Base-by-base conservation (phyloP, 2,329 filamentous ascomycete genomes). In the Pestalotiopsis sp. region DNA sequence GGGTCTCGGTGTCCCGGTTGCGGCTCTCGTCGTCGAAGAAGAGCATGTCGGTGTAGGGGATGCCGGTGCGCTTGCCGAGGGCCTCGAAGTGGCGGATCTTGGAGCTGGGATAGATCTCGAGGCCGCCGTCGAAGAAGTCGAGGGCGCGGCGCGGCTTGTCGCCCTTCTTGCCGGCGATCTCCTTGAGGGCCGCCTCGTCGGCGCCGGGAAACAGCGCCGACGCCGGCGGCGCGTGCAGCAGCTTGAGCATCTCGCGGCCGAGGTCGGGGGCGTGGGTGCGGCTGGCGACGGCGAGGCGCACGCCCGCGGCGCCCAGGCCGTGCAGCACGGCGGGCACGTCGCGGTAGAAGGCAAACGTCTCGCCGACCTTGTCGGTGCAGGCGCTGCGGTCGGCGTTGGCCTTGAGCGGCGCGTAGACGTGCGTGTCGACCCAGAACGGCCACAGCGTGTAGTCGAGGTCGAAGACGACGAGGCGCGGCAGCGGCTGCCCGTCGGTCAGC, bases 361-460 rank as follows among this genome's bases (percentile, higher is more conserved):
- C 92, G 78, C 90, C 91, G 69, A 83, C 81, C 72, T 84, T 82
- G 78, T 91, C 89, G 23, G 82, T 81, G 67, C 81, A 83, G 65
- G 74, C 78, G 71, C 77, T 83, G 81, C 80, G 80, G 7, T 78
- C 71, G 0, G 82, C 68, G 67, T 84, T 82, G 6, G 84, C 75
- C 72, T 87, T 86, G 20, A 97, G 82, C 0, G 94, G 95, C 6
- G 90, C 87, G 27, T 90, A 89, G 74, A 96, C 92, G 81, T 98
- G 95, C 3, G 94, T 97, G 84, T 98, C 96, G 1, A 97, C 91
- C 95, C 95, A 98, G 82, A 98, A 98, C 4, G 95, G 94, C 96
- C 95, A 98, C n/a, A 98, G 86, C 0, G 96, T 98, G 85, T 98
- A 98, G 85, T 98, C 95, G 71, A 98, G 89, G 80, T 98, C 96